phyloP scores from a whole-genome alignment of 441 rosid species.

The Adansonia rubrostipa region DNA sequence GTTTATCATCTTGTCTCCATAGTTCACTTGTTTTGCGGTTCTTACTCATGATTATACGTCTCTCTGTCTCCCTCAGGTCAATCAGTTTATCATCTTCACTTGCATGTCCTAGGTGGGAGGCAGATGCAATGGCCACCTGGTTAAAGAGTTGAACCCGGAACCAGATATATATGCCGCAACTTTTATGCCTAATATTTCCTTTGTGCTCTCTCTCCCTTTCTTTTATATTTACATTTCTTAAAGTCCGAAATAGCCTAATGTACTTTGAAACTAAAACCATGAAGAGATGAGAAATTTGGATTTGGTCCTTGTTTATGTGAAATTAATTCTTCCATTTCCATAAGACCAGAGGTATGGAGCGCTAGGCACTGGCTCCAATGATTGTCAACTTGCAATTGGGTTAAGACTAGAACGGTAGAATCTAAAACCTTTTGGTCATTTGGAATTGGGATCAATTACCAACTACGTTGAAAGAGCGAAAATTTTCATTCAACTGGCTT shows the following conservation, averaged over 20 bases:
- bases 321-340: background rate
- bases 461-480: background rate
- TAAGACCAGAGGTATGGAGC: background rate
- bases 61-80: constrained; percentile 55
- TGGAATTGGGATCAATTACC: background rate
- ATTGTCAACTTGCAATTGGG: background rate
- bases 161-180: background rate
- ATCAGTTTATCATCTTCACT: constrained; percentile 91
- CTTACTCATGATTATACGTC: constrained; percentile 2
- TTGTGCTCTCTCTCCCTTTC: background rate
- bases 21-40: background rate
- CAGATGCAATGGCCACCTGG: constrained; percentile 96
- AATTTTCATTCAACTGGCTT: background rate
- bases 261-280: background rate
- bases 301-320: background rate
- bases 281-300: background rate
- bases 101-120: constrained; percentile 87
- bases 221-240: background rate
- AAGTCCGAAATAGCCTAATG: background rate
- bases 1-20: constrained; percentile 32
- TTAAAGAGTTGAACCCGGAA: constrained; percentile 35
- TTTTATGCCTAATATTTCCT: background rate
- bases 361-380: background rate
- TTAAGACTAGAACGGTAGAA: background rate
- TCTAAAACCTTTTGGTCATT: background rate